Evolutionary conservation across 768 basidiomycete genomes (phyloP), one percentile per base, ranked within the genome.

Genomic region (Kwoniella sp.): DNA sequence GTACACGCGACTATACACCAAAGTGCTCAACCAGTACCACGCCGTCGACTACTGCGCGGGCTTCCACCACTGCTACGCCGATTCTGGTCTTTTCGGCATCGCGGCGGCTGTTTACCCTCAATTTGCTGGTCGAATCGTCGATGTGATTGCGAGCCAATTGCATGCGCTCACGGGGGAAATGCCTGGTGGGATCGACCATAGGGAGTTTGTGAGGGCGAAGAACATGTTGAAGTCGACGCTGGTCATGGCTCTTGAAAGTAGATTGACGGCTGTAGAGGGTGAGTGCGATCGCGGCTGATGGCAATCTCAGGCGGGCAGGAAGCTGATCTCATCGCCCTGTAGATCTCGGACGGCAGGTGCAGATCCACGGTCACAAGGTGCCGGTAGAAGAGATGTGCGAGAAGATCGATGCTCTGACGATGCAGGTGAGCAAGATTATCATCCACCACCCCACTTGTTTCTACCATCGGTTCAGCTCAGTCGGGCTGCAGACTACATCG

Each of bases 1-100:
- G 95, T 98, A 96, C 84, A 93, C 93, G 34, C 89, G 95, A 26
- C 83, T 97, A 29, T 97, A 98, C 83, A 95, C 93, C 11, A 88
- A 93, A 77, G 92, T 98, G 74, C 87, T 98, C 63, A 97, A 98
- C 80, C 90, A 91, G 76, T 91, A 93, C 83, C 87, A 92, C 56
- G 88, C 91, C 75, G 86, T 98, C 74, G 95, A 98, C 80, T 92
- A 93, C 80, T 97, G 94, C 80, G 89, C 91, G 9, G 89, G 92
- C 22, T 97, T 96, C 88, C 93, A 98, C 79, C 95, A 98, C 82
- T 93, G 94, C 77, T 98, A 97, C 82, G 87, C 88, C 62, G 94
- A 97, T 79, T 91, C 92, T 0, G 92, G 92, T 3, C 84, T 98
- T 4, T 96, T 97, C 79, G 95, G 94, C 1, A 84, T 98, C 38